Evolutionary conservation across 306 rosid genomes (phyloP).

Genomic region (Cucurbita maxima): DNA sequence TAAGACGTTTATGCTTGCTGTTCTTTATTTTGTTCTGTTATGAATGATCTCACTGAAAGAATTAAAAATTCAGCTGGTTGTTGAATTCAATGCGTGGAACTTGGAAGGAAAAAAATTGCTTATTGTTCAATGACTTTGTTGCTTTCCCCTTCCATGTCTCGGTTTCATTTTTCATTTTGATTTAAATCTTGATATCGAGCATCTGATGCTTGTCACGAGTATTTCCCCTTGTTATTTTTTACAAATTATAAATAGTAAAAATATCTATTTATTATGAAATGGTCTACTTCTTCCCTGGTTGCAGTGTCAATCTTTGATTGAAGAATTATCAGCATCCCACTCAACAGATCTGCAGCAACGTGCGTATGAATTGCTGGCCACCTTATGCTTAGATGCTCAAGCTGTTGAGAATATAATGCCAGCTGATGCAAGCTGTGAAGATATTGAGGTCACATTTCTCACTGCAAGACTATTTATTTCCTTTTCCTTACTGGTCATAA

Average conservation of each 20-base stretch:
- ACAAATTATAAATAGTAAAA: background rate
- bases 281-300: slow-evolving; percentile 8
- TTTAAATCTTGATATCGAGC: background rate
- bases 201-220: background rate
- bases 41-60: background rate
- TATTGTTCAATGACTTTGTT: background rate
- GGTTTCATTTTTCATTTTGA: background rate
- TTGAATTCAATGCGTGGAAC: background rate
- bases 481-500: background rate
- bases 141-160: background rate
- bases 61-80: background rate
- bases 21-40: slow-evolving; percentile 1
- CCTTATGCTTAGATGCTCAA: slow-evolving; percentile 35
- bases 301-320: slow-evolving; percentile 73
- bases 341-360: slow-evolving; percentile 91
- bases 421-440: slow-evolving; percentile 68
- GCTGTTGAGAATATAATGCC: slow-evolving; percentile 50
- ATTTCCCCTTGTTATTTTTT: background rate
- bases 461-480: background rate
- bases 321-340: slow-evolving; percentile 71
- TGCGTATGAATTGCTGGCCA: slow-evolving; percentile 78
- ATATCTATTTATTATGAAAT: background rate
- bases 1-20: background rate
- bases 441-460: slow-evolving; percentile 46
- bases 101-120: background rate